A percentile compares a stretch with the other conserved stretches of the same genome.
Evolutionary conservation across 2,329 filamentous ascomycete species (phyloP).

Genomic region (Cladosporium sp.): DNA sequence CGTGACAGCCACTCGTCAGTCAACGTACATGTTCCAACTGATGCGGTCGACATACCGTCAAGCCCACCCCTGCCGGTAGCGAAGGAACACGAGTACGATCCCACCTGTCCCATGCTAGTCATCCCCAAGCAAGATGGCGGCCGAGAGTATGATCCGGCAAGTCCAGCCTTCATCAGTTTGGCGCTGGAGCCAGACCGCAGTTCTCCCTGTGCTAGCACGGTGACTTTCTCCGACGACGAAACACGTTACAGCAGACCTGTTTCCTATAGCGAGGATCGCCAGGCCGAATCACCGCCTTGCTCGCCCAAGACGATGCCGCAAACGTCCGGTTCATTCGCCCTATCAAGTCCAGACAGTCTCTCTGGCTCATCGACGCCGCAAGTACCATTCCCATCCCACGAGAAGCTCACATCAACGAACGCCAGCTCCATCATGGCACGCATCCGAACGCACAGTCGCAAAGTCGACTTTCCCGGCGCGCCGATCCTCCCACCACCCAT

Average conservation of each 20-base stretch:
- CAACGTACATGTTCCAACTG: not conserved
- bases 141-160: conserved; percentile 29
- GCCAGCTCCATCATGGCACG: conserved; percentile 30
- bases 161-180: conserved; percentile 16
- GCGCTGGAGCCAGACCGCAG: conserved; percentile 16
- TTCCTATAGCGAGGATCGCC: conserved; percentile 16
- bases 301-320: conserved; percentile 35
- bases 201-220: conserved; percentile 10
- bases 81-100: conserved; percentile 25
- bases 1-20: not conserved
- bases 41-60: conserved; percentile 20
- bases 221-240: conserved; percentile 10
- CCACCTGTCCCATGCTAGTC: conserved; percentile 22
- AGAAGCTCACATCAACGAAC: conserved; percentile 29
- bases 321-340: conserved; percentile 14
- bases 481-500: conserved; percentile 25
- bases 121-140: conserved; percentile 15
- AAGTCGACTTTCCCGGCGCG: conserved; percentile 19
- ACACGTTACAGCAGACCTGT: conserved; percentile 14
- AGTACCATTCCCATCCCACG: not conserved
- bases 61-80: conserved; percentile 24
- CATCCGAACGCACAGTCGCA: conserved; percentile 11
- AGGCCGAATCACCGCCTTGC: conserved; percentile 33
- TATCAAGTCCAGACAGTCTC: not conserved
- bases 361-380: not conserved